A percentile compares a stretch with the other conserved stretches of the same genome.
Conservation (phyloP, 2,329 filamentous ascomycete genomes). For the Ceratocystis lukuohia region DNA sequence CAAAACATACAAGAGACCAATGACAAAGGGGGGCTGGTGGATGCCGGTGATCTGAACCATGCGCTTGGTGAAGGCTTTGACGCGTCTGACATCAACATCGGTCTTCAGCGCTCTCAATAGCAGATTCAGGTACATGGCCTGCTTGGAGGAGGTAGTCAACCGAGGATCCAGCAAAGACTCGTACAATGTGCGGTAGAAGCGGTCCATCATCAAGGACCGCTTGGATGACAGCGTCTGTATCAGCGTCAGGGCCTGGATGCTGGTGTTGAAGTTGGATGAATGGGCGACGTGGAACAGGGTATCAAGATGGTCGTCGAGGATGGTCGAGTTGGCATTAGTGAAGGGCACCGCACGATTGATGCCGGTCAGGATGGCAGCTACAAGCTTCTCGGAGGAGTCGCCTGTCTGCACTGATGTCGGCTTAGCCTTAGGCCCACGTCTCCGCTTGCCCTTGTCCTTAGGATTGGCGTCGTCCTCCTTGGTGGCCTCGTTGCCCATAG, state of each 20-base stretch:
- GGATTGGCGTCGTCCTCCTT: constrained; percentile 21
- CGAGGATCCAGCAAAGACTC: constrained; percentile 88
- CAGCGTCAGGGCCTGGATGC: constrained; percentile 84
- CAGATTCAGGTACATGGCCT: constrained; percentile 87
- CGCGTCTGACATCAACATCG: constrained; percentile 77
- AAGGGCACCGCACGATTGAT: constrained; percentile 96
- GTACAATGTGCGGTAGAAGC: constrained; percentile 91
- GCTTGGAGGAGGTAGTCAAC: constrained; percentile 80
- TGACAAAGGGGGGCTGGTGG: constrained; percentile 86
- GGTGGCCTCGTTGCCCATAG: constrained; percentile 29
- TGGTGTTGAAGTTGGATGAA: constrained; percentile 97
- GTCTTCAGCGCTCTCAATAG: constrained; percentile 77
- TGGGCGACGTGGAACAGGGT: constrained; percentile 93
- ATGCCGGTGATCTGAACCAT: constrained; percentile 76
- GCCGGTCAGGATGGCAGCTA: constrained; percentile 80
- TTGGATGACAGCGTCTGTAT: constrained; percentile 81
- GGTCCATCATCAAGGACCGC: constrained; percentile 69
- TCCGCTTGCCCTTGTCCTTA: constrained; percentile 25
- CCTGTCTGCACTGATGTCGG: constrained; percentile 9
- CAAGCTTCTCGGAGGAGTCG: constrained; percentile 56
- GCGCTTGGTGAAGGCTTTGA: constrained; percentile 92
- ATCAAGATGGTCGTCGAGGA: constrained; percentile 76
- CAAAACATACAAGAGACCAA: constrained; percentile 81
- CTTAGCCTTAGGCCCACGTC: constrained; percentile 16
- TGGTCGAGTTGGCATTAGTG: constrained; percentile 53